Evolutionary conservation across 2,329 filamentous ascomycete genomes (phyloP), one percentile per base, ranked within the genome.

Genomic region (Bipolaris oryzae): DNA sequence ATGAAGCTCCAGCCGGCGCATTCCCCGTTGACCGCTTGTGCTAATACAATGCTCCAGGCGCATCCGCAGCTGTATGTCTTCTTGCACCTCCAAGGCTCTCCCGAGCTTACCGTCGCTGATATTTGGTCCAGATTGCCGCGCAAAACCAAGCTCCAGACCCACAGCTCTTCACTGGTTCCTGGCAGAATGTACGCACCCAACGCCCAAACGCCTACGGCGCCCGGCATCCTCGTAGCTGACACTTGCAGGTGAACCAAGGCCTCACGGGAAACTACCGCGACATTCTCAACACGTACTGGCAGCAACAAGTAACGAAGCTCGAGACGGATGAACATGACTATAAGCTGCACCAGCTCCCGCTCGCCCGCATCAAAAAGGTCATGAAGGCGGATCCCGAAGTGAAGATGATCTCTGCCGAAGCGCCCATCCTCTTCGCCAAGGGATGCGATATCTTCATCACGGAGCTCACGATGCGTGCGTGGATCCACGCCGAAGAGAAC

Each of bases 331-430:
- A 90, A 46, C 95, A 99, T 77, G 95, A 99, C 78, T 99, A 98
- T 84, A 99, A 99, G 79, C 86, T 98, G 54, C 95, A 99, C 76
- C 95, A 98, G 77, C 84, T 99, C 37, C 95, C 95, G 1, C 84
- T 99, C 38, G 95, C 95, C n/a, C 89, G 95, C 52, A 99, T 99
- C 81, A 99, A 99, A 83, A 99, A 99, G 78, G 95, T 99, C 65
- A 99, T 99, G 95, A 99, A 99, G 80, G 95, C 95, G 0, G 95
- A 99, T 68, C 95, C 95, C 0, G 95, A 99, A 71, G 95, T 99
- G 45, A 99, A 99, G 82, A 99, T 99, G 95, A 99, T 99, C 62
- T 98, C 93, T 3, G 95, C 95, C 7, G 95, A 99, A 79, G 95
- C 95, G 1, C 95, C 95, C 1, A 99, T 99, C 67, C 83, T 99